Conservation (phyloP, 139 green algal species). For the Coelastrella sp. region DNA sequence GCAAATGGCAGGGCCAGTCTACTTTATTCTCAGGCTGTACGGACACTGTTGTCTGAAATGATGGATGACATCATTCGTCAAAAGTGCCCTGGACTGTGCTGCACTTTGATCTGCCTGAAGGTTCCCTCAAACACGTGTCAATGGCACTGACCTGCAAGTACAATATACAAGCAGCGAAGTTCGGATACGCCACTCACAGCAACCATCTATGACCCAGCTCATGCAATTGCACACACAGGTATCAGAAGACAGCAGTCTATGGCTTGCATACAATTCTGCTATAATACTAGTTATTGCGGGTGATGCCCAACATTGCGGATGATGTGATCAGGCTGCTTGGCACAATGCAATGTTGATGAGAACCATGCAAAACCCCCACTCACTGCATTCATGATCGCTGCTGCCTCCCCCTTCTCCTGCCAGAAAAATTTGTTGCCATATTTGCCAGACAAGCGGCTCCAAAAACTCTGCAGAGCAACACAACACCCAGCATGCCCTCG, state of each 20-base stretch:
- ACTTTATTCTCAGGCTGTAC: no score
- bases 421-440: conserved; percentile 98
- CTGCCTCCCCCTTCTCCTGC: conserved; percentile 89
- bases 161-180: no score
- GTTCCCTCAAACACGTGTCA: conserved; percentile 82
- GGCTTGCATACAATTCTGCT: no score
- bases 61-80: conserved; percentile 56
- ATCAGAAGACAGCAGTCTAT: no score
- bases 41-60: no score
- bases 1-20: no score
- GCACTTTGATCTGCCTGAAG: conserved; percentile 76
- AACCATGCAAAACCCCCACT: no score
- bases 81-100: conserved; percentile 68
- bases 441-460: conserved; percentile 89
- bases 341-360: no score
- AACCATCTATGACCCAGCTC: background rate
- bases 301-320: background rate
- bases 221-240: background rate
- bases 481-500: background rate
- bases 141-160: conserved; percentile 76
- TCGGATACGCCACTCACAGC: background rate
- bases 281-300: no score
- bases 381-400: conserved; percentile 89
- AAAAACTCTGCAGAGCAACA: conserved; percentile 82
- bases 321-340: background rate